Evolutionary conservation across 495 filamentous ascomycete genomes (phyloP).

Genomic region (Sordaria brevicollis): DNA sequence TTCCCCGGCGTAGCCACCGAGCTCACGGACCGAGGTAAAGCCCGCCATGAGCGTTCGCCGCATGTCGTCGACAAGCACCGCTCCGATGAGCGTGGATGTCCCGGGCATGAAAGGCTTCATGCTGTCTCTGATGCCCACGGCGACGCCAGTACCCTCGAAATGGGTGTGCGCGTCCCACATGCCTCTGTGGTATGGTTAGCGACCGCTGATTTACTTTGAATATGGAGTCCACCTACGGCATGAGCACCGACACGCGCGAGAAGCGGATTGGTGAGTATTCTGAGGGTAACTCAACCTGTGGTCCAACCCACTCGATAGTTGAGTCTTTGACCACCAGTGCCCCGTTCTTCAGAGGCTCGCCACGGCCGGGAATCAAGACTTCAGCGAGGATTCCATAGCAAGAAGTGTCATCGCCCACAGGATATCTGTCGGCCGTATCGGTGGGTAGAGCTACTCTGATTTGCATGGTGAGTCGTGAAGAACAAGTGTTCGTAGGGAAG

Average conservation of each 20-base stretch:
- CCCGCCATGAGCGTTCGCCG: constrained; percentile 34
- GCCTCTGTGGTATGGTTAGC: constrained; percentile 12
- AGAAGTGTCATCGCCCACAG: not conserved
- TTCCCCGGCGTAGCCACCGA: constrained; percentile 36
- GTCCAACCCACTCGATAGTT: constrained; percentile 35
- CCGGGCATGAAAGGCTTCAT: constrained; percentile 1
- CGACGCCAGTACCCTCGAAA: constrained; percentile 18
- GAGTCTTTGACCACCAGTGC: constrained; percentile 32
- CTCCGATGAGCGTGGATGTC: constrained; percentile 1
- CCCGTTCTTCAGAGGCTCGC: constrained; percentile 25
- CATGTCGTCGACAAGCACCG: constrained; percentile 4
- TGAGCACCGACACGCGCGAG: constrained; percentile 28
- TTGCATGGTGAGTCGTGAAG: not conserved
- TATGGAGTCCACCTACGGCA: constrained; percentile 44
- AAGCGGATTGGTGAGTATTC: constrained; percentile 18
- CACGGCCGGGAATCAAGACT: constrained; percentile 38
- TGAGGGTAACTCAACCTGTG: constrained; percentile 19
- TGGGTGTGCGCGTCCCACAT: constrained; percentile 46
- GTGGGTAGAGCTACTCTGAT: not conserved
- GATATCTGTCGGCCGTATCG: not conserved
- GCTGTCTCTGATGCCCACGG: constrained; percentile 1
- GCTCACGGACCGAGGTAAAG: constrained; percentile 43
- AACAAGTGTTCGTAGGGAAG: not conserved
- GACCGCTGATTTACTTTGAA: not conserved
- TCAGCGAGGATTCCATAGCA: constrained; percentile 4